A percentile compares a stretch with the other conserved stretches of the same genome.
Evolutionary conservation across 805 yeast genomes (phyloP).

Genomic region (Komagataella populi): DNA sequence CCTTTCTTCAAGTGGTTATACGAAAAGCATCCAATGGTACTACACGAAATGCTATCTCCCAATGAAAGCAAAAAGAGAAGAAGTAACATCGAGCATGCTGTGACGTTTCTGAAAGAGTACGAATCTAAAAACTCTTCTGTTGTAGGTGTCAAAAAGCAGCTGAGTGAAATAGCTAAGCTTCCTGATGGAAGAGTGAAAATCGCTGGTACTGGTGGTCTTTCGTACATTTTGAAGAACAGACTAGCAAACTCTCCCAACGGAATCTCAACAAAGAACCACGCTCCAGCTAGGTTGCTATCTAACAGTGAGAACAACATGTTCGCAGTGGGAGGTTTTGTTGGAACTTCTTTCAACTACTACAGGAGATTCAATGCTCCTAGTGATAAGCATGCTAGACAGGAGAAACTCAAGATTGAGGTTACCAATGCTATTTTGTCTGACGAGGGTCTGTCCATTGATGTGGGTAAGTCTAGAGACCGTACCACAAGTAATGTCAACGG

Average conservation of each 20-base stretch:
- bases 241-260: slow-evolving; percentile 63
- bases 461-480: neutral
- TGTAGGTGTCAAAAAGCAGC: slow-evolving; percentile 2
- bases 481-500: neutral
- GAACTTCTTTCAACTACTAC: slow-evolving; percentile 2
- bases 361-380: neutral
- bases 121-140: slow-evolving; percentile 7
- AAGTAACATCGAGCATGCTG: slow-evolving; percentile 20
- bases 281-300: slow-evolving; percentile 55
- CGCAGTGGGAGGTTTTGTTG: slow-evolving; percentile 43
- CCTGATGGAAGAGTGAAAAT: slow-evolving; percentile 12
- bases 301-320: slow-evolving; percentile 25
- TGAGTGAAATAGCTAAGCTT: neutral
- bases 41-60: neutral
- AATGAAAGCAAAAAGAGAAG: slow-evolving; percentile 10
- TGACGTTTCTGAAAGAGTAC: slow-evolving; percentile 21
- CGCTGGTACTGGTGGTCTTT: slow-evolving; percentile 67
- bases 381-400: neutral
- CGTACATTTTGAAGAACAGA: slow-evolving; percentile 58
- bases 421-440: neutral
- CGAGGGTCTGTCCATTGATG: neutral
- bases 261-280: slow-evolving; percentile 30
- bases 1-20: slow-evolving; percentile 45
- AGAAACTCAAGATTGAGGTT: neutral
- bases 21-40: slow-evolving; percentile 25